Evolutionary conservation across 2,329 filamentous ascomycete genomes (phyloP), one percentile per base, ranked within the genome.

Genomic region (Clarireedia sp.): DNA sequence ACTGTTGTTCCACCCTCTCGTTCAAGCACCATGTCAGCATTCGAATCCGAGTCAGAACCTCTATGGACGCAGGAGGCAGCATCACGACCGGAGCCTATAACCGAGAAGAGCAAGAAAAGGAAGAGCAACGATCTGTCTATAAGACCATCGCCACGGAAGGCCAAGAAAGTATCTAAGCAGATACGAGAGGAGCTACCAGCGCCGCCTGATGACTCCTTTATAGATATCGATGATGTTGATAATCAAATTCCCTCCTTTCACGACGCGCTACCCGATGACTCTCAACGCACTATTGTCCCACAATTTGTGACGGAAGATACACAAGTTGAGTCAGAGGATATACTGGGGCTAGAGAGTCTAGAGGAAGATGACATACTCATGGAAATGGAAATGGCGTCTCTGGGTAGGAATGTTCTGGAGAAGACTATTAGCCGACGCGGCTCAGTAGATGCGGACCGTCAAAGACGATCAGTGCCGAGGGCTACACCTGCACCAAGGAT

Each of bases 51-150:
- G 26, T 51, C 53, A 41, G 24, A 46, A 38, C 21, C 55, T n/a
- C 16, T 67, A 53, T 68, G 65, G 65, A 51, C 40, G 7, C 64
- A 67, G 55, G 62, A 63, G 10, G 59, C 58, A 21, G 65, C 66
- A 14, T 65, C 60, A 12, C 59, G 64, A 54, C 47, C 65, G 7
- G 65, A 66, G 50, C 67, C 66, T 48, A 55, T 64, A 21, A 24
- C 55, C 16, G 57, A 58, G 44, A 54, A 56, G 21, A 62, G 62
- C 5, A 69, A 59, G 57, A 70, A 70, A 54, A 58, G 68, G 21
- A 70, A 70, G 53, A 69, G 68, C 45, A 59, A 63, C 47, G 67
- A 67, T 14, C 63, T 67, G 23, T 62, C 63, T 1, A 59, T 48
- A 40, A 58, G 40, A 26, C 48, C 51, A 14, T 54, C 58, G 6